phyloP scores from a whole-genome alignment of 2,329 filamentous ascomycete genomes.

The Esteya vermicola region DNA sequence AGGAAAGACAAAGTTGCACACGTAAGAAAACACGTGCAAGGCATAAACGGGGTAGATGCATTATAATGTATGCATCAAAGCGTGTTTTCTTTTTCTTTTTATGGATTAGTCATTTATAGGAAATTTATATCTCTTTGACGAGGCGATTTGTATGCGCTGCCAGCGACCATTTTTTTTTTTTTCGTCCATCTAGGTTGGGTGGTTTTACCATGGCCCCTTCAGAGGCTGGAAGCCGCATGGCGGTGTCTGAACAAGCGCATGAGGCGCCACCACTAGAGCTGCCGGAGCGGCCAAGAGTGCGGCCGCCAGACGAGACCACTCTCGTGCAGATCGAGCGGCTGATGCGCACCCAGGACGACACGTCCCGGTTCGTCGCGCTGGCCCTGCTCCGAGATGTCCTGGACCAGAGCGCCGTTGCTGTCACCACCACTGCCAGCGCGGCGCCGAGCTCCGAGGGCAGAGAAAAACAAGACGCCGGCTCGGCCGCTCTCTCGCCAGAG shows the following conservation, averaged over 20 bases:
- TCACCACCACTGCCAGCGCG: too few relatives aligned
- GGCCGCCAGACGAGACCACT: constrained; percentile 6
- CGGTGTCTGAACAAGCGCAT: neutral
- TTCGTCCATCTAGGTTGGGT: too few relatives aligned
- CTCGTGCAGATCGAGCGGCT: constrained; percentile 39
- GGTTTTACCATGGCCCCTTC: too few relatives aligned
- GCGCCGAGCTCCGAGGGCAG: too few relatives aligned
- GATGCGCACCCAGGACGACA: constrained; percentile 48
- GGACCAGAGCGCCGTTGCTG: too few relatives aligned
- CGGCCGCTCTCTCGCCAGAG: constrained; percentile 5
- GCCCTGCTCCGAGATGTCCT: constrained; percentile 52
- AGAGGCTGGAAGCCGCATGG: too few relatives aligned
- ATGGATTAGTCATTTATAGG: too few relatives aligned
- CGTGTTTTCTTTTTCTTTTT: neutral
- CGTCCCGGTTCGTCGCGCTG: constrained; percentile 52
- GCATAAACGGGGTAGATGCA: too few relatives aligned
- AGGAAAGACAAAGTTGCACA: too few relatives aligned
- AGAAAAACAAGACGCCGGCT: neutral
- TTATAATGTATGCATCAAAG: neutral
- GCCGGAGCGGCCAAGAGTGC: neutral
- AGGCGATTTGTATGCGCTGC: too few relatives aligned
- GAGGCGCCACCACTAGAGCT: neutral
- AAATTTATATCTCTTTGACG: too few relatives aligned
- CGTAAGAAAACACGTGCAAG: too few relatives aligned
- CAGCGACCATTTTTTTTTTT: neutral